Evolutionary conservation across 768 basidiomycete species (phyloP).

Genomic region (Boletus subparvulus): DNA sequence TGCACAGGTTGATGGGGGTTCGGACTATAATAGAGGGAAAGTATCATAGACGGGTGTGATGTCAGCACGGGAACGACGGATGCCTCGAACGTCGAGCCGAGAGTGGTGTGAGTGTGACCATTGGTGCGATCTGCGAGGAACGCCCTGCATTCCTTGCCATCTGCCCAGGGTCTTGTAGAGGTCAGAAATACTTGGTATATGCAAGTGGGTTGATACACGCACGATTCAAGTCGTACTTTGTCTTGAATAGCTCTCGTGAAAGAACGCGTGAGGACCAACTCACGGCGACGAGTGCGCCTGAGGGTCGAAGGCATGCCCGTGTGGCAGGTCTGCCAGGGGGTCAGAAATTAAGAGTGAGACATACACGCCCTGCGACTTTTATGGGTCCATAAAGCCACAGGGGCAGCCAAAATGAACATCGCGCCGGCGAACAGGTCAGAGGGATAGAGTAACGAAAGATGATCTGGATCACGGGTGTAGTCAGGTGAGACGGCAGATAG

Average conservation of each 20-base stretch:
- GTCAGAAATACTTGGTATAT: constrained; percentile 3
- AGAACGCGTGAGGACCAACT: constrained; percentile 49
- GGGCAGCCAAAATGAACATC: constrained; percentile 18
- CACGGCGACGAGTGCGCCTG: constrained; percentile 48
- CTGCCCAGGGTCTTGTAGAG: constrained; percentile 13
- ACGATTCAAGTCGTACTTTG: constrained; percentile 36
- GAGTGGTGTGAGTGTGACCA: constrained; percentile 10
- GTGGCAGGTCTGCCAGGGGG: constrained; percentile 18
- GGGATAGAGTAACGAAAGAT: constrained; percentile 6
- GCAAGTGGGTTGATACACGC: constrained; percentile 14
- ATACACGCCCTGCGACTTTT: constrained; percentile 25
- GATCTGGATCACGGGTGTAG: not conserved
- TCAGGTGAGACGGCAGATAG: constrained; percentile 10
- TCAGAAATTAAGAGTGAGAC: constrained; percentile 12
- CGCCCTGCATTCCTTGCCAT: constrained; percentile 22
- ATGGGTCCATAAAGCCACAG: constrained; percentile 34
- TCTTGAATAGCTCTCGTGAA: constrained; percentile 49
- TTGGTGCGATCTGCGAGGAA: constrained; percentile 25
- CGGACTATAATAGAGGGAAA: constrained; percentile 25
- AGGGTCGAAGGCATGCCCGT: constrained; percentile 41
- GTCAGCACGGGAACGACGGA: constrained; percentile 14
- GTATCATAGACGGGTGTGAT: constrained; percentile 29
- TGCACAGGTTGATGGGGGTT: constrained; percentile 37
- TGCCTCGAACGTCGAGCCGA: constrained; percentile 17
- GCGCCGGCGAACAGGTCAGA: constrained; percentile 16